Base-by-base conservation (phyloP, 139 green algal genomes). In the Limnomonas spitsbergensis region DNA sequence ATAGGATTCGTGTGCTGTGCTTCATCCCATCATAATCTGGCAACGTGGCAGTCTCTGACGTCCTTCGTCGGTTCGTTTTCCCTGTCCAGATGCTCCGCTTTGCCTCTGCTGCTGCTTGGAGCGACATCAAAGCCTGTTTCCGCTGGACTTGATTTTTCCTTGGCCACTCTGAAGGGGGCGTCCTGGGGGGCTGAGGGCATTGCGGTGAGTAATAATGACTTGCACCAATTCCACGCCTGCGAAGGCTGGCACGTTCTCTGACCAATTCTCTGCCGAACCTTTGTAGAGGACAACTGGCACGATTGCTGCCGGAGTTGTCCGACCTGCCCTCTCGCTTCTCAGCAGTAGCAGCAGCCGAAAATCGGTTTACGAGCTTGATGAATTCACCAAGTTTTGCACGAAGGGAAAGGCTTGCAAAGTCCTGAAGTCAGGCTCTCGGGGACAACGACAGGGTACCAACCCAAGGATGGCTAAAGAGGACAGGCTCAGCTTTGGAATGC, bases 401-500 rank as follows among this genome's bases (percentile, higher is more conserved):
- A 61, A 61, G 20, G 20, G 14, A 29, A 61, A 61, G 20, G 47
- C 47, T 14, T 61, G 47, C 20, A 61, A 61, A 20, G 47, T 61
- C 14, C 20, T 61, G 47, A 61, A 61, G 20, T 20, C 47, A 61
- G 47, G 47, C 14, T 14, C 47, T 61, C 47, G 47, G 20, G 47
- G 47, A 61, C 47, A n/a, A n/a, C n/a, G n/a, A n/a, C n/a, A n/a
- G n/a, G n/a, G n/a, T n/a, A n/a, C n/a, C n/a, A n/a, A n/a, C n/a
- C n/a, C n/a, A n/a, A n/a, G n/a, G n/a, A n/a, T n/a, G n/a, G n/a
- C n/a, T n/a, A n/a, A n/a, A n/a, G n/a, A n/a, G n/a, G n/a, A n/a
- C n/a, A n/a, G n/a, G n/a, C 20, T 61, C 14, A 61, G 47, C 47
- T 61, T 61, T 61, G 47, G 47, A 61, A 61, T 61, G 47, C 47